phyloP scores from a whole-genome alignment of 768 basidiomycete species.

The Cubamyces lactineus region DNA sequence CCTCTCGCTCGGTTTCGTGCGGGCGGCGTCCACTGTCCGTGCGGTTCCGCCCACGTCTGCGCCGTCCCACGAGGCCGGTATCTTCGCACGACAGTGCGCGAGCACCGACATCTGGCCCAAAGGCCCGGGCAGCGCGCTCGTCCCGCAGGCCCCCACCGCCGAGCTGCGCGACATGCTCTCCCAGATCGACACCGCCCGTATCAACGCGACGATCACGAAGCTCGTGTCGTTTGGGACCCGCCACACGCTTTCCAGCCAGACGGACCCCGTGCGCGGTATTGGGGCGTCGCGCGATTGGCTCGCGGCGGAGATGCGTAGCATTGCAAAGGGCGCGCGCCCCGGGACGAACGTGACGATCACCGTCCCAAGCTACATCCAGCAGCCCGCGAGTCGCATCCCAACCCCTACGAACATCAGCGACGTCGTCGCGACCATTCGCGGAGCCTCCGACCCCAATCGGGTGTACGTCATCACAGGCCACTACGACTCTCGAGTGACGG shows the following conservation, averaged over 20 bases:
- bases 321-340: constrained; percentile 45
- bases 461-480: constrained; percentile 58
- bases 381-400: constrained; percentile 40
- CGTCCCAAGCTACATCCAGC: constrained; percentile 51
- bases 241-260: constrained; percentile 55
- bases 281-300: constrained; percentile 62
- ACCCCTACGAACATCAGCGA: constrained; percentile 53
- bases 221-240: constrained; percentile 60
- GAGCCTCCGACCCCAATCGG: constrained; percentile 51
- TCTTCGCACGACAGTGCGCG: constrained; percentile 28
- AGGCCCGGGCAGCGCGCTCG: constrained; percentile 48
- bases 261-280: constrained; percentile 54
- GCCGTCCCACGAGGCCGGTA: constrained; percentile 8
- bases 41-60: neutral
- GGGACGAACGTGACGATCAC: constrained; percentile 39
- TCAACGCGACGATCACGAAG: constrained; percentile 51
- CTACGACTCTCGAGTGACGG: constrained; percentile 53
- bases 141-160: constrained; percentile 45
- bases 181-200: constrained; percentile 48
- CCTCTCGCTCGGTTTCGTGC: constrained; percentile 12
- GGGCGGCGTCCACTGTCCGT: neutral
- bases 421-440: constrained; percentile 52
- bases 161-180: constrained; percentile 51
- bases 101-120: constrained; percentile 47
- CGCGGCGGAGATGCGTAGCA: constrained; percentile 48